Base-by-base conservation (phyloP, 1,284 basidiomycete species). In the Inonotus hispidus region DNA sequence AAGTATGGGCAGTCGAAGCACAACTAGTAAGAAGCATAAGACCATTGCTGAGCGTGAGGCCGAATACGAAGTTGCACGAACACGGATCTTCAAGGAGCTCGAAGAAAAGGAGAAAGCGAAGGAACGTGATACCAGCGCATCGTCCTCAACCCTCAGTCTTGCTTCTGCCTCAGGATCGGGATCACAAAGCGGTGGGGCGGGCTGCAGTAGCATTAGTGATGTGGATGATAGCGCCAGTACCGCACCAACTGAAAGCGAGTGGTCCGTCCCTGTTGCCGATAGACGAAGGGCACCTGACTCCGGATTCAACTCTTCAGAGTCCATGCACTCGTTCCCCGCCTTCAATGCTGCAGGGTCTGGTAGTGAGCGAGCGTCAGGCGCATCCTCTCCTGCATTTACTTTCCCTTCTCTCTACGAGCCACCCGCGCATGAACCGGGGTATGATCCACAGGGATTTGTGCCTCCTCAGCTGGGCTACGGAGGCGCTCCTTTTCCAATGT, bases 31-130 rank as follows among this genome's bases (percentile, higher is more conserved):
- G 73, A 85, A 87, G 68, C 79, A 79, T 38, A 82, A 83, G 74
- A 91, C 90, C 1, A 85, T 92, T 43, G 86, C 87, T 67, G 85
- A 92, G 71, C 85, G 91, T 52, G 88, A 89, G 69, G 91, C 88
- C 1, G 90, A 88, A 13, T 93, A 93, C 68, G 87, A 90, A 59
- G 84, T 89, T 71, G 90, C 90, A 32, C 83, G 91, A 47, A 85
- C 83, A 39, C 82, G 90, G 59, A 93, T 93, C 66, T 93, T 92
- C 74, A 86, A 87, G 81, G 84, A 74, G 63, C 90, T 90, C 67
- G 80, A 89, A 68, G 88, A 88, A 67, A 88, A 88, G 69, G 83
- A 84, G 63, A 84, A 83, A 71, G 80, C 78, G 60, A 88, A 90
- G 71, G 88, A 87, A 56, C 86, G 84, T 67, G 85, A 87, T 65